A percentile compares a stretch with the other conserved stretches of the same genome.
These are phyloP conservation scores for Colletotrichum zoysiae DNA, from an alignment of 2,329 filamentous ascomycete species.

Conservation along the genomic window DNA sequence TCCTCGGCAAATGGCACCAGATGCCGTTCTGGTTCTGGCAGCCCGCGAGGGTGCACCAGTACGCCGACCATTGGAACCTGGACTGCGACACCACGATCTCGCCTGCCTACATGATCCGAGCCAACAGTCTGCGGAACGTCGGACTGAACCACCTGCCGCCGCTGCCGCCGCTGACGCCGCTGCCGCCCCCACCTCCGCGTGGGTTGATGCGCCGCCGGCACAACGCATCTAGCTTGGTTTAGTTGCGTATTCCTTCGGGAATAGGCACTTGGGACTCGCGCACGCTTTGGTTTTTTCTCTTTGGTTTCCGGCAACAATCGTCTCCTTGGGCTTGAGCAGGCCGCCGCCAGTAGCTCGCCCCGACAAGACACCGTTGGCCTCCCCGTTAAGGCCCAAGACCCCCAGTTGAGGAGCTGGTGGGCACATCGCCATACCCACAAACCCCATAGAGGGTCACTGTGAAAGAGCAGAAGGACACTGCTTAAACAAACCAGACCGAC, in stretches of 20 bases:
- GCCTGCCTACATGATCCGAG: background rate
- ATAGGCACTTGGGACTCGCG: background rate
- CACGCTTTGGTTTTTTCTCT: background rate
- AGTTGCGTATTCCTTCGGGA: background rate
- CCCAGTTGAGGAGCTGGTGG: constrained; percentile 4
- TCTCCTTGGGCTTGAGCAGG: constrained; percentile 5
- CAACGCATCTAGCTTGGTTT: background rate
- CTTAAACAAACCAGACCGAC: background rate
- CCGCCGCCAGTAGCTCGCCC: background rate
- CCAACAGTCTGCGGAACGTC: too few species aligned
- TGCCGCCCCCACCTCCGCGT: too few species aligned
- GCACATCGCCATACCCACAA: background rate
- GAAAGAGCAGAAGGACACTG: constrained; percentile 1
- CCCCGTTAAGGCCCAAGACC: constrained; percentile 3
- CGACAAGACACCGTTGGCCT: background rate
- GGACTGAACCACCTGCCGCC: too few species aligned
- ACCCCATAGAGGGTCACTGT: background rate
- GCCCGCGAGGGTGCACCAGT: background rate
- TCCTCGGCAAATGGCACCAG: background rate
- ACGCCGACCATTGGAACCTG: background rate
- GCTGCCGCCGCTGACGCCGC: too few species aligned
- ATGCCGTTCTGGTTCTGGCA: background rate
- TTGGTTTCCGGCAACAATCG: background rate
- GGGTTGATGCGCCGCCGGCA: background rate
- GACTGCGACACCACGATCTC: background rate